Base-by-base conservation (phyloP, 2,329 filamentous ascomycete species). In the Periconia macrospinosa region DNA sequence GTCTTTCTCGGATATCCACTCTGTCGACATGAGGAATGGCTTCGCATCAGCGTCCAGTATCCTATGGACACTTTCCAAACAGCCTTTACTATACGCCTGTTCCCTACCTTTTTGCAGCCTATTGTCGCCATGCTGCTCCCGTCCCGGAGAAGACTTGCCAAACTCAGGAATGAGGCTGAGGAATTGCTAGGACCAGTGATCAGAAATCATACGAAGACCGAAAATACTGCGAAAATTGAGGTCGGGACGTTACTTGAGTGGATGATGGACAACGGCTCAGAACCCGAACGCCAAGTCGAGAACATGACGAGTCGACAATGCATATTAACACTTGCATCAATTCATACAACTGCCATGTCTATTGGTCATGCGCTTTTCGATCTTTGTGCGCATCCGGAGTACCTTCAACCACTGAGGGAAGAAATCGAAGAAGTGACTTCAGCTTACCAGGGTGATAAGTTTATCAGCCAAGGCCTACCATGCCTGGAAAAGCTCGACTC, bases 1-100 rank as follows among this genome's bases (percentile, higher is more conserved):
- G 66, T 79, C 41, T 73, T 78, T 49, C 64, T 74, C 35, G 75
- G 76, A 30, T 59, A 69, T 3, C 53, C 56, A 2, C 60, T 74
- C 11, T 72, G 70, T 47, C 65, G 67, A 17, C 72, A 77, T 53
- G 59, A 70, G 45, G 60, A 72, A 54, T 79, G 76, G 75, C 59
- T 76, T 15, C 54, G 66, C 1, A 63, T 69, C 8, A 59, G 65
- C 40, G 68, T 66, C 20, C 54, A 63, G 30, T 76, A 76, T 61
- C 69, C 71, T 1, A 59, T 70, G 41, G 70, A 75, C 18, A 54
- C 73, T 0, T 72, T 75, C 20, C 53, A 66, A 1, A 72, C 67
- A 3, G 53, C 70, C 19, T 41, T 69, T 20, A 47, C 70, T 6
- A 62, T 77, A 8, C 71, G 73, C 30, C 61, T 67, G 30, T 60